Conservation (phyloP, 108 stramenopile genomes). For the Seminavis robusta region DNA sequence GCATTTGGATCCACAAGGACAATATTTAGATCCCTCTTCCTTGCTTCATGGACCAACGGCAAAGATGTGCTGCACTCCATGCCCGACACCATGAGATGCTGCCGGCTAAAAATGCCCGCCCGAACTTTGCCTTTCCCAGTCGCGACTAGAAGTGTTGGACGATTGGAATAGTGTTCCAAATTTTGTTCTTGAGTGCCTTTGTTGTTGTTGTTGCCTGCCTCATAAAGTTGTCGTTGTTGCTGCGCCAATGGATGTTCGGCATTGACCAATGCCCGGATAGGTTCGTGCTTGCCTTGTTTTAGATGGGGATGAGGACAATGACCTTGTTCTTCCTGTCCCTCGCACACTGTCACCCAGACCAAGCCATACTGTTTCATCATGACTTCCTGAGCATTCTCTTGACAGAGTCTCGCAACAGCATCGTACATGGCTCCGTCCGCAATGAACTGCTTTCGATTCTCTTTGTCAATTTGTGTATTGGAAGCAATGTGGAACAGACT, state of each 20-base stretch:
- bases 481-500: slow-evolving; percentile 59
- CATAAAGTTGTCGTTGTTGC: background rate
- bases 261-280: slow-evolving; percentile 62
- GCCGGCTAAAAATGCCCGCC: slow-evolving; percentile 71
- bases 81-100: slow-evolving; percentile 57
- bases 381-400: slow-evolving; percentile 61
- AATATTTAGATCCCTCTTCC: slow-evolving; percentile 54
- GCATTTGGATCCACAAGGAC: slow-evolving; percentile 75
- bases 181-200: too few species aligned
- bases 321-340: slow-evolving; percentile 19
- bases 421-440: slow-evolving; percentile 78
- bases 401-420: slow-evolving; percentile 46
- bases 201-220: background rate
- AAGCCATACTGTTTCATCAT: slow-evolving; percentile 58
- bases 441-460: slow-evolving; percentile 63
- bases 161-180: slow-evolving; percentile 10
- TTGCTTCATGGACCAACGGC: slow-evolving; percentile 58
- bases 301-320: background rate
- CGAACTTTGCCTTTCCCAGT: slow-evolving; percentile 80
- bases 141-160: slow-evolving; percentile 50
- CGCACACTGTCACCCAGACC: slow-evolving; percentile 63
- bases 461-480: slow-evolving; percentile 43
- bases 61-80: slow-evolving; percentile 69
- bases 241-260: background rate
- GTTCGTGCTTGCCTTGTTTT: slow-evolving; percentile 3